These are phyloP conservation scores for Akanthomyces uredinophilus DNA, from an alignment of 2,329 filamentous ascomycete genomes.

Conservation along the genomic window DNA sequence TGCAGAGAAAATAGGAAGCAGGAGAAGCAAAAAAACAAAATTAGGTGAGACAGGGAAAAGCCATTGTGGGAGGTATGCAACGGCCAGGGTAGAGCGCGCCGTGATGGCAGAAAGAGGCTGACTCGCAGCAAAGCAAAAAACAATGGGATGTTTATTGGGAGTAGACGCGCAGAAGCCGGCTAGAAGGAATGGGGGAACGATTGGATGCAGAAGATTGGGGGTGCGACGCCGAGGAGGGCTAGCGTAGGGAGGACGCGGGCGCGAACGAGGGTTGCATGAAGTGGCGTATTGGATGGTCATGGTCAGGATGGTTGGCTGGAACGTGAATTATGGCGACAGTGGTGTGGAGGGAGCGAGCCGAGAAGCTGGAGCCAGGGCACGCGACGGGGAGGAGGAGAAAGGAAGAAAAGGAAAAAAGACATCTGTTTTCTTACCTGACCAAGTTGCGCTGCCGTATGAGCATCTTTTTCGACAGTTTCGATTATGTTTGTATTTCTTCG, in stretches of 20 bases:
- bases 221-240: neutral
- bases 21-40: constrained; percentile 15
- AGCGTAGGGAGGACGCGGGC: neutral
- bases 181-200: constrained; percentile 2
- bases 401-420: constrained; percentile 16
- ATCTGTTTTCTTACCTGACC: constrained; percentile 70
- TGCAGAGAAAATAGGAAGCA: constrained; percentile 16
- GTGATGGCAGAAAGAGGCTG: neutral
- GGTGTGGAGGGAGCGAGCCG: constrained; percentile 4
- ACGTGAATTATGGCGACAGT: constrained; percentile 9
- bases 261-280: neutral
- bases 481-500: constrained; percentile 74
- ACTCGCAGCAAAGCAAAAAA: constrained; percentile 2
- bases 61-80: constrained; percentile 1
- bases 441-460: constrained; percentile 77
- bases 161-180: neutral
- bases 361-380: neutral
- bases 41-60: constrained; percentile 4
- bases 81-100: neutral
- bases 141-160: neutral
- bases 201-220: neutral
- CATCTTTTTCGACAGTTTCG: constrained; percentile 79
- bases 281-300: neutral
- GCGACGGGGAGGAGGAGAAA: constrained; percentile 13
- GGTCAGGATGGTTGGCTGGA: neutral